These are phyloP conservation scores for Lentinula guzmanii DNA, from an alignment of 768 basidiomycete species.

Conservation along the genomic window DNA sequence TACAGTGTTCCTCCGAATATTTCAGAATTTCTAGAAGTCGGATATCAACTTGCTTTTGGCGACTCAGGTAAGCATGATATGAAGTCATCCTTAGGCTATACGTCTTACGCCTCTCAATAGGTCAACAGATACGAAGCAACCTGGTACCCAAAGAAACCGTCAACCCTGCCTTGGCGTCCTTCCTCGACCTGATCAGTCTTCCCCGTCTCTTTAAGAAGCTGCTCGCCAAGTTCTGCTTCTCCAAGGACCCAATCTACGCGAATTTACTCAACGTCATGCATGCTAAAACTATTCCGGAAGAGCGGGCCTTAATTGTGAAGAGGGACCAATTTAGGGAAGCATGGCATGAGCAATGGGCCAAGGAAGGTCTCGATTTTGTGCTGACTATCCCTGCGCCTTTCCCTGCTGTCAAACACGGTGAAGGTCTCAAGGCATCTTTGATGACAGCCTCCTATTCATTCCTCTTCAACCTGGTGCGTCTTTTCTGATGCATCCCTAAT, in stretches of 20 bases:
- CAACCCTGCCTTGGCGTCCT: slow-evolving; percentile 21
- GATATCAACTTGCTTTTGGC: slow-evolving; percentile 49
- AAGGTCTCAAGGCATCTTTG: slow-evolving; percentile 45
- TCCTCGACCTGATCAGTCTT: slow-evolving; percentile 10
- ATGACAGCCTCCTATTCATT: slow-evolving; percentile 60
- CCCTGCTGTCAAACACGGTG: slow-evolving; percentile 51
- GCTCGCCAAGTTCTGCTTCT: slow-evolving; percentile 33
- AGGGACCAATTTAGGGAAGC: slow-evolving; percentile 36
- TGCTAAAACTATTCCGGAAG: slow-evolving; percentile 44
- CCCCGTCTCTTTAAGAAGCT: slow-evolving; percentile 32
- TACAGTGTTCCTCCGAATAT: slow-evolving; percentile 38
- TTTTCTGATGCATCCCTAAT: background rate
- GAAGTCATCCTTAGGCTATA: slow-evolving; percentile 5
- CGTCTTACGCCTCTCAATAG: slow-evolving; percentile 21
- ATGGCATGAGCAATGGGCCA: slow-evolving; percentile 42
- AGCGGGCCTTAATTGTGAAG: slow-evolving; percentile 40
- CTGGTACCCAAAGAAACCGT: slow-evolving; percentile 28
- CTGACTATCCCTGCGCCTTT: slow-evolving; percentile 57
- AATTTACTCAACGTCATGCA: slow-evolving; percentile 32
- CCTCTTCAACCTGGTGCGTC: slow-evolving; percentile 60
- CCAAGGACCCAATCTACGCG: slow-evolving; percentile 30
- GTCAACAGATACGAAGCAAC: slow-evolving; percentile 32
- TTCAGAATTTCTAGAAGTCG: slow-evolving; percentile 42
- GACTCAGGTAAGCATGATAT: slow-evolving; percentile 40
- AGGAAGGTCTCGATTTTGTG: slow-evolving; percentile 55